phyloP scores from a whole-genome alignment of 2,329 filamentous ascomycete species.

The Phoma sp. region DNA sequence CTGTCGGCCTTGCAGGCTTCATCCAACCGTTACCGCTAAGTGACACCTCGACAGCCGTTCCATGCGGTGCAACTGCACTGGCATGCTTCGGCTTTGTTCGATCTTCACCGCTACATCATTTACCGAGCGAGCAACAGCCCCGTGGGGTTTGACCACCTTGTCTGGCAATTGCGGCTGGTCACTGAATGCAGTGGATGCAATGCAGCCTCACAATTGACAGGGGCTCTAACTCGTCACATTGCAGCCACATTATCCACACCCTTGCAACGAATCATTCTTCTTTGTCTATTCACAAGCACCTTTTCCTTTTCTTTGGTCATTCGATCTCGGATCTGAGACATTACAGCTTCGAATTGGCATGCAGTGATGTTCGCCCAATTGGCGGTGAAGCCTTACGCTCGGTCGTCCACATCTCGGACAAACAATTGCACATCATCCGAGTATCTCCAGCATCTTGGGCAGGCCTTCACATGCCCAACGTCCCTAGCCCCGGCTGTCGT shows the following conservation, averaged over 20 bases:
- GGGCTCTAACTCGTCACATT: slow-evolving; percentile 7
- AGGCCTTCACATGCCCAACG: slow-evolving; percentile 2
- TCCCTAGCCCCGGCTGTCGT: background rate
- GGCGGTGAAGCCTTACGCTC: slow-evolving; percentile 19
- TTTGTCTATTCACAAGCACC: background rate
- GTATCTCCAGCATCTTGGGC: background rate
- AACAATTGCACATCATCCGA: background rate
- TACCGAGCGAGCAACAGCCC: slow-evolving; percentile 22
- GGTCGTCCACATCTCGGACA: background rate
- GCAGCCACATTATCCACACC: background rate
- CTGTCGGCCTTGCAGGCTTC: background rate
- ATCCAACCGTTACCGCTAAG: background rate
- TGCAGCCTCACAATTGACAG: slow-evolving; percentile 11
- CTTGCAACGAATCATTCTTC: background rate
- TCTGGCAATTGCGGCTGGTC: slow-evolving; percentile 2
- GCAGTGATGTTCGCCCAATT: slow-evolving; percentile 3
- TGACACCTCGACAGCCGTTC: slow-evolving; percentile 11
- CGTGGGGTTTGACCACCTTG: slow-evolving; percentile 17
- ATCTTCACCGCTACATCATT: slow-evolving; percentile 31
- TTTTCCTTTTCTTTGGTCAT: background rate
- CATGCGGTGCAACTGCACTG: slow-evolving; percentile 22
- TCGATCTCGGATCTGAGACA: background rate
- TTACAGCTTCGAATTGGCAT: background rate
- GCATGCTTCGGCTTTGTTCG: slow-evolving; percentile 32
- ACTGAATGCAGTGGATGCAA: slow-evolving; percentile 3